Conservation (phyloP, 441 rosid genomes). For the Pelargonium fulgidum region DNA sequence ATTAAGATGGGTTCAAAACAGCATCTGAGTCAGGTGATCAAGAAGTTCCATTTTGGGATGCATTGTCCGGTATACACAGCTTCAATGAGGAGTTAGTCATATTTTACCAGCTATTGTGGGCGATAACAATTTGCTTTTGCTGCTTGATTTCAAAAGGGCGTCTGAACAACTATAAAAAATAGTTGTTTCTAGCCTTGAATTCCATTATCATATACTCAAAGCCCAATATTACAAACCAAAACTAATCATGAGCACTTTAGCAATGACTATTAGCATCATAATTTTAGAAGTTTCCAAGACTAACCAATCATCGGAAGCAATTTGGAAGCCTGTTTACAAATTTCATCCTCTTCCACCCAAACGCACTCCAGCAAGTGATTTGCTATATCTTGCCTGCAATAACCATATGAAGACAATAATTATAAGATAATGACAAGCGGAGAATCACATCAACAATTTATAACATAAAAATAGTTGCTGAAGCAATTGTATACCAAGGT, state of each 20-base stretch:
- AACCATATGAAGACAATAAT: constrained; percentile 16
- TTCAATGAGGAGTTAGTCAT: too few species aligned
- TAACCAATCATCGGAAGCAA: constrained; percentile 65
- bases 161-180: neutral
- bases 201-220: neutral
- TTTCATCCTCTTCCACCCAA: constrained; percentile 47
- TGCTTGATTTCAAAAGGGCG: neutral
- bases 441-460: constrained; percentile 23
- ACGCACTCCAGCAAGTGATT: constrained; percentile 56
- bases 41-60: too few species aligned
- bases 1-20: too few species aligned
- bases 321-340: constrained; percentile 46
- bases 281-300: constrained; percentile 14
- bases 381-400: constrained; percentile 63
- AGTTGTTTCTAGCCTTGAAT: constrained; percentile 1
- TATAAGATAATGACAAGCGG: constrained; percentile 16
- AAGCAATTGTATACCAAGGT: constrained; percentile 44
- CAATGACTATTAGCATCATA: neutral
- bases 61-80: too few species aligned
- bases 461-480: constrained; percentile 15
- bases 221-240: neutral
- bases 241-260: neutral
- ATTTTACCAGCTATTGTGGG: neutral
- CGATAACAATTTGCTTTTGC: constrained; percentile 1
- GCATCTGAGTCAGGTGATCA: too few species aligned